Percentiles rank a stretch among this genome's conserved stretches.
These are phyloP conservation scores for Balansia obtecta DNA, from an alignment of 2,329 filamentous ascomycete species.

Conservation along the genomic window DNA sequence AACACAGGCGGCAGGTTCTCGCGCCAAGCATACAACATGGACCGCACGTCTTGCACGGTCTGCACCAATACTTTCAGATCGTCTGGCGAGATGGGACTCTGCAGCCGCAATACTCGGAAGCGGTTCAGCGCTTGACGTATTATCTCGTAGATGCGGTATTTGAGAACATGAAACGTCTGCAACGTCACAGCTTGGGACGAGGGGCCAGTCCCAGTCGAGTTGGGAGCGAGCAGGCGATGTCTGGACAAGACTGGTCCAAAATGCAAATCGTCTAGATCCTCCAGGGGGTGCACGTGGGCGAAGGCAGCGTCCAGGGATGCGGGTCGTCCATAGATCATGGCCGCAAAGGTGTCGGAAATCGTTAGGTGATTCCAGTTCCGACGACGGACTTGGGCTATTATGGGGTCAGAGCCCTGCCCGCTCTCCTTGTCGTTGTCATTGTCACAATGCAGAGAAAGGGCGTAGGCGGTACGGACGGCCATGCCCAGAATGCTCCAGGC, in stretches of 20 bases:
- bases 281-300: conserved; percentile 12
- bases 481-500: conserved; percentile 7
- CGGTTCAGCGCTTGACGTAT: conserved; percentile 15
- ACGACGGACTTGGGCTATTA: conserved; percentile 14
- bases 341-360: conserved; percentile 16
- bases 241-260: conserved; percentile 1
- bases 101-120: conserved; percentile 13
- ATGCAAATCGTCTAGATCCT: conserved; percentile 14
- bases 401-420: neutral
- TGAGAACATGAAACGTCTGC: conserved; percentile 16
- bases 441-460: conserved; percentile 10
- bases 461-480: conserved; percentile 10
- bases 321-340: conserved; percentile 18
- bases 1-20: conserved; percentile 1
- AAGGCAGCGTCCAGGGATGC: conserved; percentile 16
- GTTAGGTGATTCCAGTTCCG: conserved; percentile 19
- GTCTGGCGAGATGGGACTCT: conserved; percentile 10
- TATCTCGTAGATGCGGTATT: conserved; percentile 16
- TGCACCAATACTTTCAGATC: conserved; percentile 9
- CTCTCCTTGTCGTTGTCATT: conserved; percentile 1
- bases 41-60: conserved; percentile 8
- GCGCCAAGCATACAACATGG: conserved; percentile 8
- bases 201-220: neutral
- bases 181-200: conserved; percentile 3
- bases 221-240: conserved; percentile 1